These are phyloP conservation scores for Taiozyma sp. DNA, from an alignment of 1,139 yeast genomes.

Conservation along the genomic window DNA sequence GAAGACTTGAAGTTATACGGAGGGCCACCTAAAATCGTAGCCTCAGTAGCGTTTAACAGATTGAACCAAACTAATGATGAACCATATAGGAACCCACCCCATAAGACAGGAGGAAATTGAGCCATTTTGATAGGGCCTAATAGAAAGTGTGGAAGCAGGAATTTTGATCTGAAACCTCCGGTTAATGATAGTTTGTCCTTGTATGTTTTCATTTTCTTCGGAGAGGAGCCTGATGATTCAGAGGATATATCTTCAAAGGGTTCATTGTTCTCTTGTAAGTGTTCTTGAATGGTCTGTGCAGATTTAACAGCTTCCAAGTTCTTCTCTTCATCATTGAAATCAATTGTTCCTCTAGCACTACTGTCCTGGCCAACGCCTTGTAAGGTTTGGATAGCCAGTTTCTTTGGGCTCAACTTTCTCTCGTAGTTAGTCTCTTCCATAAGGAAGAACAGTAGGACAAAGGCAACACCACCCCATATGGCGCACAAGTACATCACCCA, in stretches of 20 bases:
- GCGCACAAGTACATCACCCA: conserved; percentile 39
- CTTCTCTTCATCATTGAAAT: conserved; percentile 11
- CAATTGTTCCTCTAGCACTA: background rate
- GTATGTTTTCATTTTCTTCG: conserved; percentile 27
- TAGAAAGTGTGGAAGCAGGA: conserved; percentile 29
- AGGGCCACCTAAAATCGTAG: conserved; percentile 34
- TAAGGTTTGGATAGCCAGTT: conserved; percentile 8
- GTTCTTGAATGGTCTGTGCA: conserved; percentile 18
- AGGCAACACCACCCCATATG: conserved; percentile 41
- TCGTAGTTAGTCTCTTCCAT: conserved; percentile 44
- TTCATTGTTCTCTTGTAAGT: conserved; percentile 21
- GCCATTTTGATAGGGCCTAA: conserved; percentile 38
- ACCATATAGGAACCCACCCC: conserved; percentile 62
- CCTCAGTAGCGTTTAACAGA: conserved; percentile 41
- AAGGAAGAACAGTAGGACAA: conserved; percentile 35
- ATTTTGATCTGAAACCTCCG: conserved; percentile 28
- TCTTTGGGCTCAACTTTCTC: conserved; percentile 23
- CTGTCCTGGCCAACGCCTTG: conserved; percentile 11
- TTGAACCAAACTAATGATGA: conserved; percentile 54
- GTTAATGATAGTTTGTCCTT: conserved; percentile 31
- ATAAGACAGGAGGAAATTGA: conserved; percentile 50
- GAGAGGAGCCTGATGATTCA: conserved; percentile 7
- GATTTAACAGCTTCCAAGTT: conserved; percentile 16
- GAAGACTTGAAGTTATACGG: conserved; percentile 39
- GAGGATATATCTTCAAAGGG: conserved; percentile 8